A percentile compares a stretch with the other conserved stretches of the same genome.
phyloP scores from a whole-genome alignment of 2,329 filamentous ascomycete species.

The Aspergillus nomiae region DNA sequence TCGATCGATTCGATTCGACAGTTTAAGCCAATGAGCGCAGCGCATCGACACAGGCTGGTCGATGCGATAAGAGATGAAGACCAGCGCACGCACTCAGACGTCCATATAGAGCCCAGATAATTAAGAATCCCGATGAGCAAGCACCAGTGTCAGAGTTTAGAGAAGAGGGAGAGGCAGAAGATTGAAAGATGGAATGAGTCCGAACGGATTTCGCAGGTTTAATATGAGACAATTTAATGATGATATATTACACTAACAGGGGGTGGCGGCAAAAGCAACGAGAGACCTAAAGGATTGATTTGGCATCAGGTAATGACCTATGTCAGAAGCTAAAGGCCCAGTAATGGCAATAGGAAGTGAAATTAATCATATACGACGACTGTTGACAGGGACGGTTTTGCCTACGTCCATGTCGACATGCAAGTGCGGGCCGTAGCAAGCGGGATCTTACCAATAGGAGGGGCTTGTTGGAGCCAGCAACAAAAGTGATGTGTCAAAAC shows the following conservation, averaged over 20 bases:
- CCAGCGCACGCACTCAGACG: background rate
- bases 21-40: slow-evolving; percentile 17
- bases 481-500: slow-evolving; percentile 10
- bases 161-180: background rate
- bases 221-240: slow-evolving; percentile 5
- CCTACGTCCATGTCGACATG: background rate
- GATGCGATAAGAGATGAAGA: background rate
- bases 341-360: background rate
- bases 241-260: slow-evolving; percentile 1
- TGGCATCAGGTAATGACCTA: background rate
- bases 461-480: background rate
- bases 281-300: background rate
- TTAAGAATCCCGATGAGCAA: background rate
- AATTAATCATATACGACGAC: background rate
- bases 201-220: slow-evolving; percentile 47
- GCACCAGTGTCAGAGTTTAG: background rate
- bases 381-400: background rate
- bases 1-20: slow-evolving; percentile 22
- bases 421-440: slow-evolving; percentile 4
- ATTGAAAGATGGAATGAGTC: background rate
- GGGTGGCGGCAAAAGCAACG: background rate
- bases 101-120: background rate
- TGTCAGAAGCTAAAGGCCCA: background rate
- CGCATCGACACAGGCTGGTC: slow-evolving; percentile 13
- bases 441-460: slow-evolving; percentile 5